phyloP scores from a whole-genome alignment of 495 filamentous ascomycete genomes.

The Jackrogersella multiformis region DNA sequence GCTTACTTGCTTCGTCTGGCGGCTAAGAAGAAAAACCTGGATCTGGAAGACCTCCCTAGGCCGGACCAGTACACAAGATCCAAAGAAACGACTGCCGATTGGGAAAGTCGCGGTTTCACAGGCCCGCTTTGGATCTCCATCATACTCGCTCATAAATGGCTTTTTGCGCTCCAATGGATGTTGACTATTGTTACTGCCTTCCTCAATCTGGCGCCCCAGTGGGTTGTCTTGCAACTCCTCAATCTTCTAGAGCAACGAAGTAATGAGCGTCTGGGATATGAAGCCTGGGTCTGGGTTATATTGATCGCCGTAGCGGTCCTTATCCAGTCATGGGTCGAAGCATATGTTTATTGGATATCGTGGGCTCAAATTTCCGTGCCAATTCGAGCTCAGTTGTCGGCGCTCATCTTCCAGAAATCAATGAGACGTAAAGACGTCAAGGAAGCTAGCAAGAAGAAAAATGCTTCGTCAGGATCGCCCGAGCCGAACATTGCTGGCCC shows the following conservation, averaged over 20 bases:
- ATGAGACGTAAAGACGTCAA: slow-evolving; percentile 85
- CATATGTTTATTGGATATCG: slow-evolving; percentile 71
- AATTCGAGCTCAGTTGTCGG: slow-evolving; percentile 73
- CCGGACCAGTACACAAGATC: slow-evolving; percentile 61
- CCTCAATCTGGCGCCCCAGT: slow-evolving; percentile 73
- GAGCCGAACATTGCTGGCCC: slow-evolving; percentile 40
- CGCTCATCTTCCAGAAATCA: slow-evolving; percentile 78
- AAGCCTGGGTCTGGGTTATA: slow-evolving; percentile 74
- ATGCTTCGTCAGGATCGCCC: slow-evolving; percentile 24
- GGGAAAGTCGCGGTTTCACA: slow-evolving; percentile 59
- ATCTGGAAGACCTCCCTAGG: slow-evolving; percentile 67
- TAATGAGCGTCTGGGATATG: slow-evolving; percentile 51
- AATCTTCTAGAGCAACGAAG: slow-evolving; percentile 67
- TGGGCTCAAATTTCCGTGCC: slow-evolving; percentile 71
- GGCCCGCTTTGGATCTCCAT: slow-evolving; percentile 71
- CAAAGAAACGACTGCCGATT: slow-evolving; percentile 56
- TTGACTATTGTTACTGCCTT: slow-evolving; percentile 64
- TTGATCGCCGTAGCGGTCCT: slow-evolving; percentile 67
- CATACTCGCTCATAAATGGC: slow-evolving; percentile 61
- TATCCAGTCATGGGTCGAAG: slow-evolving; percentile 65
- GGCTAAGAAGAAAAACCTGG: slow-evolving; percentile 63
- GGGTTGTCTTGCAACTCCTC: slow-evolving; percentile 72
- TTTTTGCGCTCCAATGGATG: slow-evolving; percentile 63
- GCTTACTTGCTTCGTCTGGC: slow-evolving; percentile 61
- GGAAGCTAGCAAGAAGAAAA: slow-evolving; percentile 53